phyloP scores from a whole-genome alignment of 2,329 filamentous ascomycete genomes.

The Hypoxylon sp. region DNA sequence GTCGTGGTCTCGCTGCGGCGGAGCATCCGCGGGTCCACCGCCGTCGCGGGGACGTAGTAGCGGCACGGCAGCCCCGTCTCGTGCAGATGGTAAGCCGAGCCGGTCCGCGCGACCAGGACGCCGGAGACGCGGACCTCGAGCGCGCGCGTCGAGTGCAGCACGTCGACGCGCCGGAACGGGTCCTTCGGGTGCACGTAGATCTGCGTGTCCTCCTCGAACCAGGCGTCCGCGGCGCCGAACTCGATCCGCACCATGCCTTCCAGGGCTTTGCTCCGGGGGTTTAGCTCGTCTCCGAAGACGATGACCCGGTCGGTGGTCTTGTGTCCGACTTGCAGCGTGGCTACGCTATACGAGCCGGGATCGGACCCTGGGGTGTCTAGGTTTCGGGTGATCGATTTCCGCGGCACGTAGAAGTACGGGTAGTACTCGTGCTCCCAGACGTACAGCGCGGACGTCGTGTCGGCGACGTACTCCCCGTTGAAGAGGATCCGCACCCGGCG shows the following conservation, averaged over 20 bases:
- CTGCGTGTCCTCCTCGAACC: constrained; percentile 69
- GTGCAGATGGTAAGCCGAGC: constrained; percentile 65
- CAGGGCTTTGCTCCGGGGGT: constrained; percentile 32
- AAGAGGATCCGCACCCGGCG: constrained; percentile 52
- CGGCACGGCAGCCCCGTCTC: constrained; percentile 71
- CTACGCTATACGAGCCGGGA: constrained; percentile 39
- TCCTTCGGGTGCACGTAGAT: constrained; percentile 75
- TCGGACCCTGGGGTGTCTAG: not conserved
- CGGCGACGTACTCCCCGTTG: constrained; percentile 50
- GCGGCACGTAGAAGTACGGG: constrained; percentile 53
- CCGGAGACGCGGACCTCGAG: constrained; percentile 58
- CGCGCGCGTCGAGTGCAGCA: constrained; percentile 66
- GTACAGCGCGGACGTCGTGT: constrained; percentile 52
- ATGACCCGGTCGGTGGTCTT: constrained; percentile 45
- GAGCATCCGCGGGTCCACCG: constrained; percentile 61
- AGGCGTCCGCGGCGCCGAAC: constrained; percentile 49
- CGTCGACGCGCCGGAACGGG: constrained; percentile 74
- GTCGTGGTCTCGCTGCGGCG: constrained; percentile 65
- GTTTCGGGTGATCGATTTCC: constrained; percentile 37
- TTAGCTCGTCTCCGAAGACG: constrained; percentile 38
- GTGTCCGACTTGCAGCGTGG: constrained; percentile 34
- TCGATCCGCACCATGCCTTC: constrained; percentile 44
- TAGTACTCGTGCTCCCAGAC: constrained; percentile 56
- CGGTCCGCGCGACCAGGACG: constrained; percentile 60
- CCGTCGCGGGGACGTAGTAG: constrained; percentile 69